Evolutionary conservation across 2,329 filamentous ascomycete genomes (phyloP).

Genomic region (Huntiella abstrusa): DNA sequence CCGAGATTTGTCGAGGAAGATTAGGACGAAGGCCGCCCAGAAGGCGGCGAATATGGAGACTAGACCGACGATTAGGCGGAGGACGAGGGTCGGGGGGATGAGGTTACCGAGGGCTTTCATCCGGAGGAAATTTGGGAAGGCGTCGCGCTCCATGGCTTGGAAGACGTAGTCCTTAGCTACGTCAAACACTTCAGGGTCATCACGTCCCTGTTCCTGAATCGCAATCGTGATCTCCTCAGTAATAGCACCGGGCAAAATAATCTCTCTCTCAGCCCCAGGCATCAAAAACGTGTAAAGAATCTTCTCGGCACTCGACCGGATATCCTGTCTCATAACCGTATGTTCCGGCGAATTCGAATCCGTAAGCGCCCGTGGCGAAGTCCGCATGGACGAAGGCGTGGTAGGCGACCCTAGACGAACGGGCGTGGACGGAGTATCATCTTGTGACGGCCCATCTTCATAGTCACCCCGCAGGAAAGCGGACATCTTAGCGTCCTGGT

Average conservation of each 20-base stretch:
- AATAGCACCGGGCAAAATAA: slow-evolving; percentile 76
- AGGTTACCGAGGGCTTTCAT: slow-evolving; percentile 92
- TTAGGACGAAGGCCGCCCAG: slow-evolving; percentile 85
- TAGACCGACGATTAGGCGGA: slow-evolving; percentile 70
- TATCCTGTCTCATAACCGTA: slow-evolving; percentile 72
- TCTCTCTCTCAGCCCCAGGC: slow-evolving; percentile 89
- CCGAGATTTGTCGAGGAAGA: slow-evolving; percentile 67
- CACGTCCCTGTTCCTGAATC: slow-evolving; percentile 78
- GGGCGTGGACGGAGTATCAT: slow-evolving; percentile 1
- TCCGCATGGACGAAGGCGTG: slow-evolving; percentile 33
- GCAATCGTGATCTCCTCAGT: slow-evolving; percentile 67
- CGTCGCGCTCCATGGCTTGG: slow-evolving; percentile 97
- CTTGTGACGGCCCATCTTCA: slow-evolving; percentile 12
- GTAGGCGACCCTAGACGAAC: slow-evolving; percentile 3
- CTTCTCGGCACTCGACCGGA: slow-evolving; percentile 86
- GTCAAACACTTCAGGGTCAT: slow-evolving; percentile 95
- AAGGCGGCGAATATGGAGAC: slow-evolving; percentile 78
- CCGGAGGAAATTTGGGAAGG: slow-evolving; percentile 90
- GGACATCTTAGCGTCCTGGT: slow-evolving; percentile 77
- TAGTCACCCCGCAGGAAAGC: slow-evolving; percentile 60
- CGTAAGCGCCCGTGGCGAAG: slow-evolving; percentile 39
- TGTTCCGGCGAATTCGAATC: slow-evolving; percentile 72
- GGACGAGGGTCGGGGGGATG: slow-evolving; percentile 73
- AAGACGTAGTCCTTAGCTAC: slow-evolving; percentile 98
- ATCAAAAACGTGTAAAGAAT: slow-evolving; percentile 96